A percentile compares a stretch with the other conserved stretches of the same genome.
Evolutionary conservation across 2,329 filamentous ascomycete genomes (phyloP).

Genomic region (Arthrobotrys iridis): DNA sequence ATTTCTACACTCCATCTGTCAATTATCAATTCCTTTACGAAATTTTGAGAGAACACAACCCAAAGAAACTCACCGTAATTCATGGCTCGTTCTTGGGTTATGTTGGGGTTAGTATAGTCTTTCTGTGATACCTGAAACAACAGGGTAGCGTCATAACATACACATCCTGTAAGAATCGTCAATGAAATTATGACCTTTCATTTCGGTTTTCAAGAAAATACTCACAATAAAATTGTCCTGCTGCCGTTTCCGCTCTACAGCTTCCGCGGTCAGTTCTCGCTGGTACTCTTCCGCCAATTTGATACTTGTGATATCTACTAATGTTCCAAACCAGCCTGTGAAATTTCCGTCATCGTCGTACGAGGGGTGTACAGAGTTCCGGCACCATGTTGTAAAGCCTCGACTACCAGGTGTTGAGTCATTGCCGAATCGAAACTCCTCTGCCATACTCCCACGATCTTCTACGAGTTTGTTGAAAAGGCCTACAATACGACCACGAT

Average conservation of each 20-base stretch:
- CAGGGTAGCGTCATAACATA: constrained; percentile 4
- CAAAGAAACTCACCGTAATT: constrained; percentile 23
- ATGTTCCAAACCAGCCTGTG: constrained; percentile 51
- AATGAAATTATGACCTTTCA: neutral
- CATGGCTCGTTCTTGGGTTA: constrained; percentile 38
- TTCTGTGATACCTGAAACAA: neutral
- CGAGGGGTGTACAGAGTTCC: constrained; percentile 47
- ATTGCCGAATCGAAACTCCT: constrained; percentile 72
- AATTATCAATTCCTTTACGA: too few species aligned
- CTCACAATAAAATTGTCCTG: constrained; percentile 87
- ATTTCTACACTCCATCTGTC: constrained; percentile 77
- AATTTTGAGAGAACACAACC: neutral
- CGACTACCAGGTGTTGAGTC: constrained; percentile 37
- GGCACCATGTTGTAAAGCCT: constrained; percentile 44
- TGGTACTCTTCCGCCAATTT: constrained; percentile 56
- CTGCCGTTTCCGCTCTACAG: constrained; percentile 71
- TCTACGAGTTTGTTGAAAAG: constrained; percentile 34
- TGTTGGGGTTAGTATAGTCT: neutral
- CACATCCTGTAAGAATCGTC: constrained; percentile 24
- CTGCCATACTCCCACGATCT: constrained; percentile 64
- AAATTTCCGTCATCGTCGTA: constrained; percentile 51
- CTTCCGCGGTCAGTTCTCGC: constrained; percentile 60
- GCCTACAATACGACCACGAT: constrained; percentile 39
- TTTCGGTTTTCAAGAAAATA: constrained; percentile 58
- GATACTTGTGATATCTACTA: constrained; percentile 54